Base-by-base conservation (phyloP, 139 green algal genomes). In the Closterium sp. region DNA sequence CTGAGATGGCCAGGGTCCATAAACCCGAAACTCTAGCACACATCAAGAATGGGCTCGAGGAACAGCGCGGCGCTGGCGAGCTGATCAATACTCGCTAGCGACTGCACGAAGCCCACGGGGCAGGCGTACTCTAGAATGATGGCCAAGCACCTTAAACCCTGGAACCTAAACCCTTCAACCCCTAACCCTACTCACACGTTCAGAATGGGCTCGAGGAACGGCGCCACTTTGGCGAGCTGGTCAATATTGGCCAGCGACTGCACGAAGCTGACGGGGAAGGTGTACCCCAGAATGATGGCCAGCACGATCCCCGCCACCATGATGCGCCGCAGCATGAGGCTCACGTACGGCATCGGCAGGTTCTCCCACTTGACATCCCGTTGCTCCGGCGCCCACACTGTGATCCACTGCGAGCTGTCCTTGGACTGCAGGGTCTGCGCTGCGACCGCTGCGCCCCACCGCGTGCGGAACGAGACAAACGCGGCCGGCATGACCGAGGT, bases 321-420 rank as follows among this genome's bases (percentile, higher is more conserved):
- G 10, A 89, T 21, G 2, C 34, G 32, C 33, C 91, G 88, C 88
- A 84, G 38, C 28, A 31, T 93, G 23, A 94, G 64, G 25, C 32
- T 33, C 7, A 90, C 28, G 34, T 93, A 93, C 1, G 35, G 33
- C 34, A 93, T 33, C 19, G 91, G 34, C 23, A 94, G 87, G 85
- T 94, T 94, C 23, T 38, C 28, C 91, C 91, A 94, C 34, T 36
- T 31, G 32, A 94, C 91, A 33, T 94, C 91, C 25, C 91, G 88
- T 69, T 90, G 91, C 31, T 94, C 91, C 33, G 91, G 91, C 33
- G 91, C 91, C 91, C 91, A 94, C 5, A 84, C 55, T 4, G 90
- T 93, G 64, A 93, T 89, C 90, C 90, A 93, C 28, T 64, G 28
- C n/a, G 87, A 34, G 66, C 34, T 66, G 90, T 93, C 43, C 6